Conservation (phyloP, 768 basidiomycete species). For the Scleroderma bovista region DNA sequence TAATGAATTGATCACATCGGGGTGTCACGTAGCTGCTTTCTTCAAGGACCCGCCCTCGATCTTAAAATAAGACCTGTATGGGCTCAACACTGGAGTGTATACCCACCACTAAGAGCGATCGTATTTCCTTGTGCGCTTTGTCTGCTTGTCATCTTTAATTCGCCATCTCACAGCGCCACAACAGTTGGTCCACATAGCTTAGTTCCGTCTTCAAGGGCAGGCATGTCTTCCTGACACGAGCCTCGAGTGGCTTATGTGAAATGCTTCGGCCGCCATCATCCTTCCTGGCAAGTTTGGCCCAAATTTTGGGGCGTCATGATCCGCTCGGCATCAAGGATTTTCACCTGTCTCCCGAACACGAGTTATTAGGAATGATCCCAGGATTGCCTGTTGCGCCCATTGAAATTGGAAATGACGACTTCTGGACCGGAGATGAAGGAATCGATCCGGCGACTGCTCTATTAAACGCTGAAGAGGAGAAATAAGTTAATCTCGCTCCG, state of each 20-base stretch:
- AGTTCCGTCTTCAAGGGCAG: conserved; percentile 5
- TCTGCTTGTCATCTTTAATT: background rate
- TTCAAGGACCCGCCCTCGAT: background rate
- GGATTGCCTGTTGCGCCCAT: too few species aligned
- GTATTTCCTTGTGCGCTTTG: conserved; percentile 5
- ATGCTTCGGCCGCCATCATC: background rate
- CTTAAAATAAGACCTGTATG: background rate
- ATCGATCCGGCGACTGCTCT: too few species aligned
- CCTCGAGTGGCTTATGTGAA: background rate
- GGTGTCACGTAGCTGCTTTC: background rate
- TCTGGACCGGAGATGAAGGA: too few species aligned
- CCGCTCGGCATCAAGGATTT: background rate
- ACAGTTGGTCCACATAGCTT: conserved; percentile 4
- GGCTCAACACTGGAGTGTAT: conserved; percentile 1
- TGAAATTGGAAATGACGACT: too few species aligned
- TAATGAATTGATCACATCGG: too few species aligned
- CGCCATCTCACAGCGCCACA: too few species aligned
- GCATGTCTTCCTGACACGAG: conserved; percentile 5
- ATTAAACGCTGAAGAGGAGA: too few species aligned
- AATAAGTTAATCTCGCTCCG: too few species aligned
- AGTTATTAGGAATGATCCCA: too few species aligned
- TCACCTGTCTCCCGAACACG: too few species aligned
- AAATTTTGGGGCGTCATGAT: background rate
- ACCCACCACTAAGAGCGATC: conserved; percentile 1
- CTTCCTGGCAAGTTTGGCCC: background rate